Evolutionary conservation across 345 rosid genomes (phyloP), one percentile per base, ranked within the genome.

Genomic region (Melaleuca alternifolia): DNA sequence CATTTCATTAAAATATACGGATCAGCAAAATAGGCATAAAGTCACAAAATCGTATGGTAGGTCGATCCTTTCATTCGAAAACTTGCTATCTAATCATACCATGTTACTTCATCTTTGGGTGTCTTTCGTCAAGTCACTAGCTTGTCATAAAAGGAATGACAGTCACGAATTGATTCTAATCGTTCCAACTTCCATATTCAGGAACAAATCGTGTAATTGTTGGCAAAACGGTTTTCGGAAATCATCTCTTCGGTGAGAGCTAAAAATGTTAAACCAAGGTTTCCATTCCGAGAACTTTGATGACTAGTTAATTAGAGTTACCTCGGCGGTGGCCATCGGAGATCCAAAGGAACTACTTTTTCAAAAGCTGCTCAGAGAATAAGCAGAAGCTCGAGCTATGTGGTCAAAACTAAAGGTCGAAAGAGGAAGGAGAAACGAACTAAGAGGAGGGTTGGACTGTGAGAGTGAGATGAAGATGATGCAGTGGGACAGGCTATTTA

Each of bases 311-410:
- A 44, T 21, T 81, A 10, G 26, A 86, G 24, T 46, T 91, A 93
- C 96, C 95, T 94, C 93, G 52, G 50, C 96, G 79, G 93, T 88
- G 88, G 96, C 96, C 96, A 94, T 90, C 15, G 50, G 83, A 54
- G 57, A 44, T 51, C 52, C 37, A 15, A 62, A 30, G 7, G 48
- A 83, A 6, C 37, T 37, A 37, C 79, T 18, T 37, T 16, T 20
- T 1, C 59, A 44, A 26, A 61, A 71, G 81, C 26, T 37, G 48
- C 48, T 71, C 10, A 71, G 81, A 20, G 37, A 71, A 71, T 71
- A 37, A 37, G 37, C 48, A 71, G 48, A 71, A 71, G 48, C 76
- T 62, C 76, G 15, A 62, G 76, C 81, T 71, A 87, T 79, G 44
- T 59, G 30, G 1, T 6, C 37, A 41, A 4, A 15, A 20, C 26